Evolutionary conservation across 169 alveolate species (phyloP), one percentile per base, ranked within the genome.

Genomic region (Eimeria falciformis): DNA sequence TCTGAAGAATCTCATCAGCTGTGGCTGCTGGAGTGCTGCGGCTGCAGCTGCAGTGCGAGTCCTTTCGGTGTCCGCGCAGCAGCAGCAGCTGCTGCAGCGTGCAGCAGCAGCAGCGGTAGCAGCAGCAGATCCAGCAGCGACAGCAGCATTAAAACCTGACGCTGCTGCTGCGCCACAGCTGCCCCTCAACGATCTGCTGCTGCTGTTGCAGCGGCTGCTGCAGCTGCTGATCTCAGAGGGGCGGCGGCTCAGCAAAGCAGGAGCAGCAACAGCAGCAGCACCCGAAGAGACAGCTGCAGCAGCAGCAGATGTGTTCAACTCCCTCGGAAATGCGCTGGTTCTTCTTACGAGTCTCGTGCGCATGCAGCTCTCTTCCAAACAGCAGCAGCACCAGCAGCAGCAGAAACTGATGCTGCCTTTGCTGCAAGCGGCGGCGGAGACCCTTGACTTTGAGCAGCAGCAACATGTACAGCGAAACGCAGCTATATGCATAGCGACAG

Each of bases 391-490:
- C 29, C 33, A 58, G 33, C 71, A 58, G 56, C 82, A 29, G 56
- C 56, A 29, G 56, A 2, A 71, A 55, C 82, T 37, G 82, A 6
- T 71, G 50, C n/a, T 43, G 50, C 82, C 82, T 9, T 23, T 71
- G 56, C 82, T 71, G 23, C 82, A 33, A 43, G 82, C 82, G 40
- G 82, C 82, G 40, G 82, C 82, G 17, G 33, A 71, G 29, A 55
- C 82, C 21, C 82, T 71, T 14, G 82, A 71, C 55, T 71, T 71
- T 23, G 82, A 71, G 82, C 82, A 71, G 56, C 82, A 71, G 82
- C 82, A 29, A 55, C 82, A 71, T 21, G 82, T 71, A 23, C 82
- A 71, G 56, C 82, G 82, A 4, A 71, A 71, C 55, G 82, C 82
- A 27, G 82, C 82, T 3, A 71, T 71, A 21, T 71, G 82, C 56